Conservation (phyloP, 768 basidiomycete genomes). For the Suillus bovinus region DNA sequence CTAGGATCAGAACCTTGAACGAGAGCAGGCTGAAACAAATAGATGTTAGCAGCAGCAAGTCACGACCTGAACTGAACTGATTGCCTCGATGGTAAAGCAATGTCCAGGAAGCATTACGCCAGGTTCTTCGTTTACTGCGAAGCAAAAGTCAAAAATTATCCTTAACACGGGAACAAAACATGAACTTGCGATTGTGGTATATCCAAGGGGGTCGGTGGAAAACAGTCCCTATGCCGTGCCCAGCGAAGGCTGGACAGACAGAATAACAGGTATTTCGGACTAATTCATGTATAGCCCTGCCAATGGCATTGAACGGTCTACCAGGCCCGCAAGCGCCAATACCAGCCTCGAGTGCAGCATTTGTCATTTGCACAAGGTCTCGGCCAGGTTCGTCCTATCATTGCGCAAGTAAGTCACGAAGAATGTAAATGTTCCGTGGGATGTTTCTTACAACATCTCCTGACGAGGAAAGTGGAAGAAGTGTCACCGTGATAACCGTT, state of each 20-base stretch:
- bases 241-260: conserved; percentile 71
- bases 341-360: conserved; percentile 64
- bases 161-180: not conserved
- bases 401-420: not conserved
- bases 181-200: conserved; percentile 63
- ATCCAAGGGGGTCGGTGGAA: conserved; percentile 89
- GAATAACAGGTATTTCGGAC: conserved; percentile 45
- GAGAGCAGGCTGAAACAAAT: conserved; percentile 57
- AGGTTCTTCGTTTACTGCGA: conserved; percentile 79
- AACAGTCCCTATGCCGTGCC: conserved; percentile 82
- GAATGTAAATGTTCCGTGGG: not conserved
- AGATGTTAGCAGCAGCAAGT: not conserved
- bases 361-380: conserved; percentile 63
- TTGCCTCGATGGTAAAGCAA: conserved; percentile 91
- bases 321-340: conserved; percentile 79
- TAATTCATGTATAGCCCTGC: conserved; percentile 62
- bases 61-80: conserved; percentile 8
- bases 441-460: conserved; percentile 64
- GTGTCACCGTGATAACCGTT: conserved; percentile 90
- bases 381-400: conserved; percentile 66
- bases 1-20: conserved; percentile 71
- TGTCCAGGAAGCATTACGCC: conserved; percentile 82
- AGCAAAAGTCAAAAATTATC: not conserved
- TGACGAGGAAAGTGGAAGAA: conserved; percentile 77
- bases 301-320: conserved; percentile 67